Evolutionary conservation across 2,329 filamentous ascomycete genomes (phyloP).

Genomic region (Ceratocystis alfenasii): DNA sequence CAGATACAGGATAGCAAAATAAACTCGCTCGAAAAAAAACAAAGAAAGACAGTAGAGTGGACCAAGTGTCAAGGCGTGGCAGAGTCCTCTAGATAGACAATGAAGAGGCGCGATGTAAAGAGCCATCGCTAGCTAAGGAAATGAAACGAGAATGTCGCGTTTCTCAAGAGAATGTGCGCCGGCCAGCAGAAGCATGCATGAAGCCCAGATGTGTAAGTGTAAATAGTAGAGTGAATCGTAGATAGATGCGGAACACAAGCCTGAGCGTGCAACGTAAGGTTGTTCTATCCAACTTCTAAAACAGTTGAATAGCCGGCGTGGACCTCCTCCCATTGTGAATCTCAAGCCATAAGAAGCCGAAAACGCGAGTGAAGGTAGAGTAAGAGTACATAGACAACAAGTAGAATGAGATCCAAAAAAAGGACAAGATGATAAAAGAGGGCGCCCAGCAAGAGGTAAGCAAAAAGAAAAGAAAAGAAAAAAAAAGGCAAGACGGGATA

Average conservation of each 20-base stretch:
- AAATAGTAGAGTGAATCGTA: neutral
- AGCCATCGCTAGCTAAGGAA: neutral
- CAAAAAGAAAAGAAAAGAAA: slow-evolving; percentile 4
- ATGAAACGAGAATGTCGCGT: slow-evolving; percentile 16
- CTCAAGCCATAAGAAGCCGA: neutral
- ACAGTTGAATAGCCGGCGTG: neutral
- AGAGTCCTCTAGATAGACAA: neutral
- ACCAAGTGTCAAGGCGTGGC: neutral
- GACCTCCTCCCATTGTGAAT: neutral
- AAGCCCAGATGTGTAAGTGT: neutral
- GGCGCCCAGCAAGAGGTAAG: neutral
- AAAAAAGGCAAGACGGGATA: slow-evolving; percentile 22
- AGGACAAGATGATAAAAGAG: neutral
- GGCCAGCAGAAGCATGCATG: neutral
- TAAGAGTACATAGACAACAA: neutral
- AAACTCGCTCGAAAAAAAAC: slow-evolving; percentile 24
- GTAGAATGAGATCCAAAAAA: neutral
- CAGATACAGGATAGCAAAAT: slow-evolving; percentile 17
- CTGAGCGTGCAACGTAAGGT: neutral
- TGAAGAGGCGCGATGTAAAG: neutral
- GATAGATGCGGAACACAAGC: neutral
- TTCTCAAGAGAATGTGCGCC: neutral
- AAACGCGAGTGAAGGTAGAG: neutral
- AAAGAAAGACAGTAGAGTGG: slow-evolving; percentile 20
- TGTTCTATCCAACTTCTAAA: neutral